phyloP scores from a whole-genome alignment of 2,329 filamentous ascomycete genomes.

The Rutstroemia sp. region DNA sequence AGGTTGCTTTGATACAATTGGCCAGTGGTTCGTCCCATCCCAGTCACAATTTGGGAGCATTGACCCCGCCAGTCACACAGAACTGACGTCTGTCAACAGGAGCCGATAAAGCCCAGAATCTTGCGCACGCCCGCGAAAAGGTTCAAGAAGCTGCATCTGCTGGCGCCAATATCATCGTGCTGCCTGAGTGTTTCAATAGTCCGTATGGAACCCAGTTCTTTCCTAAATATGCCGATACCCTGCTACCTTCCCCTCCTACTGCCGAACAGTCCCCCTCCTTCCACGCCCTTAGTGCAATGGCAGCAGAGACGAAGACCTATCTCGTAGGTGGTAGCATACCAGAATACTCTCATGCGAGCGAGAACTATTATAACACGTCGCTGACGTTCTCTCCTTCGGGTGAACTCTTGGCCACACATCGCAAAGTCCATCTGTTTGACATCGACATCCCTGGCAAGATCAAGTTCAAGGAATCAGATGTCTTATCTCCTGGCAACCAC shows the following conservation, averaged over 20 bases:
- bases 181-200: constrained; percentile 98
- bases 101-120: constrained; percentile 78
- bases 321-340: constrained; percentile 90
- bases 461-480: constrained; percentile 82
- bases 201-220: constrained; percentile 92
- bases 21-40: constrained; percentile 49
- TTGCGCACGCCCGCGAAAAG: constrained; percentile 70
- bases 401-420: constrained; percentile 74
- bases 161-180: constrained; percentile 80
- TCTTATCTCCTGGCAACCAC: constrained; percentile 77
- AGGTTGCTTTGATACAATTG: constrained; percentile 75
- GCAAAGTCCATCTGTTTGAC: constrained; percentile 95
- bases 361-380: constrained; percentile 84
- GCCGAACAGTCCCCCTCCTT: constrained; percentile 69
- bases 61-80: constrained; percentile 16
- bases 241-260: constrained; percentile 70
- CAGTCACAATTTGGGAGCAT: neutral
- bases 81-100: constrained; percentile 35
- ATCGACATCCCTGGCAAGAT: constrained; percentile 97
- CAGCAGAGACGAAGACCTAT: constrained; percentile 70
- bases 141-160: constrained; percentile 70
- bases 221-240: constrained; percentile 81
- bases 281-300: constrained; percentile 75
- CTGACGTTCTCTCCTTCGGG: constrained; percentile 76
- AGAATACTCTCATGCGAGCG: constrained; percentile 57